Conservation (phyloP, 495 filamentous ascomycete genomes). For the Aspergillus ellipticus region DNA sequence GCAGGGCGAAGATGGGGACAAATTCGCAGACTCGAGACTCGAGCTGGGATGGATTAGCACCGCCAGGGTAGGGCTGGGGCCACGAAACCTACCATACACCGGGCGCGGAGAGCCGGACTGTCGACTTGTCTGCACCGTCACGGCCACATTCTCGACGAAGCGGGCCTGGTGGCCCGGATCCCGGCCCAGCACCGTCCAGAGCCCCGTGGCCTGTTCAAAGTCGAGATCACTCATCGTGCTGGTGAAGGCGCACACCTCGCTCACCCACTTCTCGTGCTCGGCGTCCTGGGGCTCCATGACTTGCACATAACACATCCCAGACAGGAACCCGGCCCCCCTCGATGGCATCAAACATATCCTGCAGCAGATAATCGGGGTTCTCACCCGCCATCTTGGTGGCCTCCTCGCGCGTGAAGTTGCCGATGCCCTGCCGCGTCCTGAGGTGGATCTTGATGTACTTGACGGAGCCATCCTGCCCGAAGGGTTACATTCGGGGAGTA, state of each 20-base stretch:
- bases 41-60: no score
- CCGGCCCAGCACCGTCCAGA: background rate
- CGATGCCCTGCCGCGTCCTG: conserved; percentile 60
- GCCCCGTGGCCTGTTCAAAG: background rate
- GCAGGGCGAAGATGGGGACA: no score
- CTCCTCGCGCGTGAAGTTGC: conserved; percentile 56
- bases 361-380: conserved; percentile 26
- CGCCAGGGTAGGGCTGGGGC: no score
- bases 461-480: conserved; percentile 55
- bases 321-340: conserved; percentile 27
- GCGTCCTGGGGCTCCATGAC: conserved; percentile 35
- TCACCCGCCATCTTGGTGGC: conserved; percentile 52
- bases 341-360: conserved; percentile 29
- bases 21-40: no score
- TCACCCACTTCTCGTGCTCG: conserved; percentile 41
- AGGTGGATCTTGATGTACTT: conserved; percentile 63
- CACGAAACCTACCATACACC: background rate
- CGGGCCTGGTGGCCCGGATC: background rate
- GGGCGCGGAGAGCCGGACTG: background rate
- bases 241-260: background rate
- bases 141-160: background rate
- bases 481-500: no score
- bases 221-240: background rate
- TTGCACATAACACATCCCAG: conserved; percentile 39
- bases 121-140: background rate